Evolutionary conservation across 495 filamentous ascomycete species (phyloP).

Genomic region (Viridothelium virens): DNA sequence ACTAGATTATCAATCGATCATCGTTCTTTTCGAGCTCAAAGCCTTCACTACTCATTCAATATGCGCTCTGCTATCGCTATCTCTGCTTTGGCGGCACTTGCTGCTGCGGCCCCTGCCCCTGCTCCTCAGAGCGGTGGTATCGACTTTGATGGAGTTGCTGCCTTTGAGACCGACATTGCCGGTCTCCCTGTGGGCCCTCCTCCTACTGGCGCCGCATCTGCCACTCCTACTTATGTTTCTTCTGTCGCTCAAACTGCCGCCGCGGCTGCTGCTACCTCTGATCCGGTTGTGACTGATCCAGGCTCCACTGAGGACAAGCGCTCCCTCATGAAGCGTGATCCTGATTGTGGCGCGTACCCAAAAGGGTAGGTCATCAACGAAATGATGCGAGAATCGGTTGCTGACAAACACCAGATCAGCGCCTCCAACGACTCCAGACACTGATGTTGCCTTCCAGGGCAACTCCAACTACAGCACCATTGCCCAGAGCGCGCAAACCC

Average conservation of each 20-base stretch:
- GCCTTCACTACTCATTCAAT: not conserved
- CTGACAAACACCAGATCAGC: not conserved
- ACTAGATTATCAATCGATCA: not conserved
- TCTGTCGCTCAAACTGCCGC: not conserved
- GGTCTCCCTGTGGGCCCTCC: not conserved
- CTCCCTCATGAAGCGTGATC: not conserved
- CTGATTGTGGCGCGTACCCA: not conserved
- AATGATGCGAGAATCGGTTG: not conserved
- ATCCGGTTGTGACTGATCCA: not conserved
- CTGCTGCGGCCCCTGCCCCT: conserved; percentile 1
- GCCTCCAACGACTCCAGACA: conserved; percentile 17
- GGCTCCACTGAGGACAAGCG: not conserved
- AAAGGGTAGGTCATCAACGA: not conserved
- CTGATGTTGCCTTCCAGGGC: conserved; percentile 15
- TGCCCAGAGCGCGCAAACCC: conserved; percentile 29
- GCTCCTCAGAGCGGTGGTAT: conserved; percentile 3
- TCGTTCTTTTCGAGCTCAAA: not conserved
- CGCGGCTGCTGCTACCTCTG: not conserved
- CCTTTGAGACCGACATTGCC: not conserved
- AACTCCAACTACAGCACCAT: conserved; percentile 14
- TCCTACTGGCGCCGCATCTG: not conserved
- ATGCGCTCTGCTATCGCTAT: conserved; percentile 1
- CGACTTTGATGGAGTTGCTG: conserved; percentile 2
- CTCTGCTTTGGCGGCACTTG: not conserved
- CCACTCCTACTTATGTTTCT: not conserved